Base-by-base conservation (phyloP, 2,329 filamentous ascomycete genomes). In the Xylariaceae sp. region DNA sequence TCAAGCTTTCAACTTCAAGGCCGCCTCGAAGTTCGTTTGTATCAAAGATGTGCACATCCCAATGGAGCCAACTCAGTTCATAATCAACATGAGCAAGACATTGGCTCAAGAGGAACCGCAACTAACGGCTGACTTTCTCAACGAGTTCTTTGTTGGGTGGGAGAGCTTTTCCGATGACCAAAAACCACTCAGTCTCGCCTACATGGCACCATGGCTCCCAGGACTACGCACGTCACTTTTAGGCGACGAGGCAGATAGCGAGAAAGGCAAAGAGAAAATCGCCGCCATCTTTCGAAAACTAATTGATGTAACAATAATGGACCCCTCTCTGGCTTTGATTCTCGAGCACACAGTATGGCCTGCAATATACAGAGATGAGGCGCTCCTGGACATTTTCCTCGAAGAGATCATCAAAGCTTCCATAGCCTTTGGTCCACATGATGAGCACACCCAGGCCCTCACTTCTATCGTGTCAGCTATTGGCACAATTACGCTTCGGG, bases 61-160 rank as follows among this genome's bases (percentile, higher is more conserved):
- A 0, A 59, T 78, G 30, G 79, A 84, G 45, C 75, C 81, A 2
- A 78, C 78, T 3, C 69, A 72, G 18, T 84, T 85, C 55, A 79
- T 86, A 32, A 66, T 85, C 51, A 73, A 75, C 35, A 81, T 85
- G 35, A 85, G 82, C 64, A 75, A 74, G 52, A 74, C 79, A 46
- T 65, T 86, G 13, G 81, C 82, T 8, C 62, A 67, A 22, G 73
- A 79, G 16, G 81, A 86, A 53, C 79, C 82, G 17, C 81, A 84
- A 51, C 68, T 86, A 7, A 85, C 82, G 1, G 75, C 73, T 7
- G 82, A 86, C 53, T 86, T 86, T 52, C 55, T 86, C 30, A 84
- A 81, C n/a, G 82, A 85, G 53, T 86, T 86, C 55, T 85, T 86
- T 44, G 79, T 84, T 18, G 79, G 81, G 15, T 86, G 82, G 82